Base-by-base conservation (phyloP, 352 stramenopile species). In the Phytopythium sindhum region DNA sequence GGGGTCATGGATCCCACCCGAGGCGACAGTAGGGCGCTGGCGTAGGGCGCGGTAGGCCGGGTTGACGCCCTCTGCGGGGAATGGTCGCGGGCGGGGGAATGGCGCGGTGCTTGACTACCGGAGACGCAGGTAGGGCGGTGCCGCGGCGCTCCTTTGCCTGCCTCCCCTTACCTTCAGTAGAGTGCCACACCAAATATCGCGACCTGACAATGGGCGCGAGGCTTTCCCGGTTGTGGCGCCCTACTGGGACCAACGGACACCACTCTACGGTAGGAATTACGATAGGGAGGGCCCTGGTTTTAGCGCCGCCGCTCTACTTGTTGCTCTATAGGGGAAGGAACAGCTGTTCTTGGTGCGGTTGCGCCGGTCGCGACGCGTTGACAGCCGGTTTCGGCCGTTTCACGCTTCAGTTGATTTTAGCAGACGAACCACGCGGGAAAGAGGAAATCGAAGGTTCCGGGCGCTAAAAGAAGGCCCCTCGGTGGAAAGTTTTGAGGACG, bases 321-420 rank as follows among this genome's bases (percentile, higher is more conserved):
- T 10, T 39, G 33, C 1, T 15, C 33, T 39, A 45, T 5, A 1
- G 19, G 42, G 42, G 2, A 24, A 15, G 14, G 23, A 50, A n/a
- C 42, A 50, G 42, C 42, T 50, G 42, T n/a, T 50, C 42, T 50
- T 50, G 42, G 42, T 50, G 42, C 42, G 41, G 42, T 50, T 50
- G 42, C 19, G 4, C 42, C 42, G 42, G 42, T 26, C 42, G 21
- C 17, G 21, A 26, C 39, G 39, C 15, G 3, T 45, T 45, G 39
- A 45, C 39, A 45, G 10, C 14, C 19, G 33, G 33, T 39, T 39
- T 39, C 33, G 33, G 33, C 7, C 10, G 39, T n/a, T n/a, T n/a
- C 39, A 4, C 39, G 14, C 39, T 45, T n/a, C 39, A 45, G 39
- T 45, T 45, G 23, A 45, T 50, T 50, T 50, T 50, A 50, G 42